A percentile compares a stretch with the other conserved stretches of the same genome.
These are phyloP conservation scores for Alnus glutinosa DNA, from an alignment of 306 rosid genomes.

Conservation along the genomic window DNA sequence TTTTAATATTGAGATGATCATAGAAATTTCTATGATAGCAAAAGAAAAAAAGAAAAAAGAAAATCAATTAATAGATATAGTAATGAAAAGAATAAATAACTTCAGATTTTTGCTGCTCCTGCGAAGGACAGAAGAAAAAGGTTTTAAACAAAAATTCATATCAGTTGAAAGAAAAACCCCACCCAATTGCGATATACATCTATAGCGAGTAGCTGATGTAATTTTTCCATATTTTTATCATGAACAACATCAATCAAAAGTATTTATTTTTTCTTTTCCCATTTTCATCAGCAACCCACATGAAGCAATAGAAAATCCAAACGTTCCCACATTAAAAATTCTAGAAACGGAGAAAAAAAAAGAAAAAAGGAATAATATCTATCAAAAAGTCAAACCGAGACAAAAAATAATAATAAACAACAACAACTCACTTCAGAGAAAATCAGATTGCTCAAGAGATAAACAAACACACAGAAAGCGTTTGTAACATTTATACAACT, in stretches of 20 bases:
- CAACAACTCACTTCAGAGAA: background rate
- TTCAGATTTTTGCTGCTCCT: background rate
- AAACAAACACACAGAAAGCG: background rate
- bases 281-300: background rate
- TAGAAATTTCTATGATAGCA: background rate
- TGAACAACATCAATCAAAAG: background rate
- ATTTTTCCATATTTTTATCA: background rate
- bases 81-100: no score
- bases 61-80: background rate
- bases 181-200: background rate
- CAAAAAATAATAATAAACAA: background rate
- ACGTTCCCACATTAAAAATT: background rate
- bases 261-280: background rate
- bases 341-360: background rate
- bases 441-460: conserved; percentile 22
- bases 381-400: background rate
- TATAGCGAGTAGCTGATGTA: background rate
- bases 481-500: background rate
- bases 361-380: background rate
- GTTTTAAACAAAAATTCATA: background rate
- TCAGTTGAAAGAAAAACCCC: background rate
- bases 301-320: background rate
- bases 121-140: background rate
- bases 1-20: conserved; percentile 10
- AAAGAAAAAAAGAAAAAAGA: background rate